A percentile compares a stretch with the other conserved stretches of the same genome.
Evolutionary conservation across 306 rosid species (phyloP).

Genomic region (Medicago arabica): DNA sequence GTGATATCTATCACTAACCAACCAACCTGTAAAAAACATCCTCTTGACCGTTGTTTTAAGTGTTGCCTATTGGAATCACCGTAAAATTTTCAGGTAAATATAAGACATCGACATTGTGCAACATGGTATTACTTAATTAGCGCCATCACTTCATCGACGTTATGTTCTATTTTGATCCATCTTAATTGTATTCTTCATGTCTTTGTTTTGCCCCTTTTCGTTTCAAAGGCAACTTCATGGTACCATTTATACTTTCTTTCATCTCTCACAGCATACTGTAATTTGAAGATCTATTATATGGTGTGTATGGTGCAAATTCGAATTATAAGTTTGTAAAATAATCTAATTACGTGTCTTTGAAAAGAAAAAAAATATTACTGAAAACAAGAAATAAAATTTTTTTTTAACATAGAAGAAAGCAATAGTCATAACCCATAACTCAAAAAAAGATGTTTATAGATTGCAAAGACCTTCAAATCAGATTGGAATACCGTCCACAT

Average conservation of each 20-base stretch:
- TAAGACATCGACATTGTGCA: too few relatives aligned
- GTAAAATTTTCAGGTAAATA: too few relatives aligned
- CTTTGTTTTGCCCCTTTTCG: too few relatives aligned
- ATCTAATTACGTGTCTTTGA: background rate
- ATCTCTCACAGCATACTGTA: background rate
- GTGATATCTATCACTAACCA: too few relatives aligned
- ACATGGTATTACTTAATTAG: too few relatives aligned
- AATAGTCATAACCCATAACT: slow-evolving; percentile 19
- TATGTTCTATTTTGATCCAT: too few relatives aligned
- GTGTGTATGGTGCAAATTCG: background rate
- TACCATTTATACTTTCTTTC: background rate
- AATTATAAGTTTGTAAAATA: background rate
- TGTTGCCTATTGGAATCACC: too few relatives aligned
- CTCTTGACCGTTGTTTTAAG: too few relatives aligned
- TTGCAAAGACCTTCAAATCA: slow-evolving; percentile 2
- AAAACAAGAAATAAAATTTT: background rate
- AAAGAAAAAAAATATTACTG: background rate
- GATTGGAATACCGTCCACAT: slow-evolving; percentile 8
- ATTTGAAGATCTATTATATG: background rate
- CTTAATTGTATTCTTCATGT: too few relatives aligned
- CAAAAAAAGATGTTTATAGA: slow-evolving; percentile 13
- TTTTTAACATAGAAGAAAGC: slow-evolving; percentile 5
- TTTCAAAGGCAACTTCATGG: too few relatives aligned
- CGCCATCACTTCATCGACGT: too few relatives aligned
- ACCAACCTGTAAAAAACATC: too few relatives aligned